A percentile compares a stretch with the other conserved stretches of the same genome.
phyloP scores from a whole-genome alignment of 2,329 filamentous ascomycete species.

The Aspergillus uvarum region DNA sequence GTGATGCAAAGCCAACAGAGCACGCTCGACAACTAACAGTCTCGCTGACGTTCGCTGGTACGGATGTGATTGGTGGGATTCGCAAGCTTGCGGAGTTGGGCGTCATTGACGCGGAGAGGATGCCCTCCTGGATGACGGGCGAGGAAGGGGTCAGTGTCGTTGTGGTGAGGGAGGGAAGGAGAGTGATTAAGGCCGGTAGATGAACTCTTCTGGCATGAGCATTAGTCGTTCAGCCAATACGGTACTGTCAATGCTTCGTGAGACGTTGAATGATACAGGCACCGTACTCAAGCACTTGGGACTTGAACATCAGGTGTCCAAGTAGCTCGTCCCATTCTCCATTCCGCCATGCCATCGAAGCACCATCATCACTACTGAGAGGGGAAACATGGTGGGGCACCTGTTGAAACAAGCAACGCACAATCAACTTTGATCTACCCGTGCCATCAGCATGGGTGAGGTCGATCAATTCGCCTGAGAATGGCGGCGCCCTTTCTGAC shows the following conservation, averaged over 20 bases:
- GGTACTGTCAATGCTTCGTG: background rate
- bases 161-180: constrained; percentile 61
- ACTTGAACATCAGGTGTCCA: background rate
- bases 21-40: constrained; percentile 25
- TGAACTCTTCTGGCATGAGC: constrained; percentile 5
- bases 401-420: background rate
- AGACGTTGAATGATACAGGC: background rate
- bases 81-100: constrained; percentile 75
- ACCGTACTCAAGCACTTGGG: background rate
- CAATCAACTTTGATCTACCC: background rate
- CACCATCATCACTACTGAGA: background rate
- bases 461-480: background rate
- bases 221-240: background rate
- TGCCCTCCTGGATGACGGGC: constrained; percentile 90
- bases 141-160: constrained; percentile 78
- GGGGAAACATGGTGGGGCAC: background rate
- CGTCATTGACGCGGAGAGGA: constrained; percentile 67
- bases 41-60: constrained; percentile 67
- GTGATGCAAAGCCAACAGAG: constrained; percentile 7
- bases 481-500: too few relatives aligned
- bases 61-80: constrained; percentile 78
- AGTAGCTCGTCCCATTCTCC: background rate
- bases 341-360: background rate
- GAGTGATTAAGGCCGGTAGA: constrained; percentile 22
- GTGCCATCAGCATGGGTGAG: background rate